Base-by-base conservation (phyloP, 768 basidiomycete species). In the Collybiopsis luxurians region DNA sequence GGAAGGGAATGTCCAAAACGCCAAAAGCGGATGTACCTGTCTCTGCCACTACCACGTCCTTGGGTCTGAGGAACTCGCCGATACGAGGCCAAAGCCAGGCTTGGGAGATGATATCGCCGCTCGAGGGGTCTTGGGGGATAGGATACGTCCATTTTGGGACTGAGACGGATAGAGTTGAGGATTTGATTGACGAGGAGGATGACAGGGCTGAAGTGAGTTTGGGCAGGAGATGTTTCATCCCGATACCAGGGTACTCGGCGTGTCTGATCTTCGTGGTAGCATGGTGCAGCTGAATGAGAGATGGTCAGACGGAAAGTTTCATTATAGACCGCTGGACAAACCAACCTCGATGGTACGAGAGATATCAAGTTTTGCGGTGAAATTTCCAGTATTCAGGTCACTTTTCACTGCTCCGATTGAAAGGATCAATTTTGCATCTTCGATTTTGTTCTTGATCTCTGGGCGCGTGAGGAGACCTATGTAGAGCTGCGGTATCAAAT, bases 371-470 rank as follows among this genome's bases (percentile, higher is more conserved):
- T 79, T 81, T 63, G 89, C 90, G 0, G 88, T 87, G 70, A 92
- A 94, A 69, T 88, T 89, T 26, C 92, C 92, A 0, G 90, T 91
- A 69, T 95, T 95, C 75, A 92, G 92, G 68, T 95, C 92, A 44
- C 81, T 84, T 66, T 81, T 83, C 45, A 91, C 71, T 0, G 74
- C 71, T 3, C 90, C 90, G 57, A 95, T 74, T 5, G 88, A 89
- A 11, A 95, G 65, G 49, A 92, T 83, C 39, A 95, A 73, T 61
- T 86, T 88, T 3, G 91, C 85, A 2, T 66, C 73, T 69, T 95
- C 92, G 24, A 94, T 83, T 58, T 77, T 82, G 54, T 84, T 80
- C 68, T 84, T 87, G 61, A 92, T 74, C 23, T 73, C 78, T 0
- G 87, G 85, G 44, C 80, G 78, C 4, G 81, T 86, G 61, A 90